Percentiles rank a stretch among this genome's conserved stretches.
These are phyloP conservation scores for Trichoderma parareesei DNA, from an alignment of 495 filamentous ascomycete genomes.

Conservation along the genomic window DNA sequence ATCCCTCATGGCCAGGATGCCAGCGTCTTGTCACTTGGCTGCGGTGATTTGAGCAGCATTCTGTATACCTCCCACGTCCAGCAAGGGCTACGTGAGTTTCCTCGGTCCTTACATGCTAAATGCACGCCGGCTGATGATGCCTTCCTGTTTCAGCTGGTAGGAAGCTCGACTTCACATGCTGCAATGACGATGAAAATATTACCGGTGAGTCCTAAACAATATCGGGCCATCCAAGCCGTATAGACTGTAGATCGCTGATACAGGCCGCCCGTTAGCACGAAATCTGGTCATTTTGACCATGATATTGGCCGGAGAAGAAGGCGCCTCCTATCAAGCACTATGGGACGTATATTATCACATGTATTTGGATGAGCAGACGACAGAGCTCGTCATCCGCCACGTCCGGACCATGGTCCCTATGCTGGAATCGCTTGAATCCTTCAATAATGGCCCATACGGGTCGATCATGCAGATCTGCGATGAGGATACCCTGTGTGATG, in stretches of 20 bases:
- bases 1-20: slow-evolving; percentile 39
- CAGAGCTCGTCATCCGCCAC: slow-evolving; percentile 29
- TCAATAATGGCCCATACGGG: slow-evolving; percentile 30
- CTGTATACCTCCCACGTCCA: slow-evolving; percentile 39
- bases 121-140: not conserved
- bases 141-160: slow-evolving; percentile 11
- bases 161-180: slow-evolving; percentile 36
- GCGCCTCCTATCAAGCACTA: slow-evolving; percentile 16
- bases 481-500: slow-evolving; percentile 23
- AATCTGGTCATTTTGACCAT: slow-evolving; percentile 45
- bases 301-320: slow-evolving; percentile 29
- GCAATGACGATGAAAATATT: slow-evolving; percentile 38
- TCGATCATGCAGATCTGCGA: slow-evolving; percentile 28
- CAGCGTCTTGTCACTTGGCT: slow-evolving; percentile 43
- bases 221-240: not conserved
- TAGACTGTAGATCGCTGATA: not conserved
- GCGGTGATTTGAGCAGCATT: slow-evolving; percentile 44
- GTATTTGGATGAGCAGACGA: slow-evolving; percentile 31
- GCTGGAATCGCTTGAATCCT: slow-evolving; percentile 27
- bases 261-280: slow-evolving; percentile 27
- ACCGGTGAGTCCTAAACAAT: slow-evolving; percentile 31
- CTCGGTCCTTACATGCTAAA: not conserved
- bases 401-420: slow-evolving; percentile 29
- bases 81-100: slow-evolving; percentile 16
- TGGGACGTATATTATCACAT: slow-evolving; percentile 52